Evolutionary conservation across 2,329 filamentous ascomycete genomes (phyloP).

Genomic region (Scolecobasidium constrictum): DNA sequence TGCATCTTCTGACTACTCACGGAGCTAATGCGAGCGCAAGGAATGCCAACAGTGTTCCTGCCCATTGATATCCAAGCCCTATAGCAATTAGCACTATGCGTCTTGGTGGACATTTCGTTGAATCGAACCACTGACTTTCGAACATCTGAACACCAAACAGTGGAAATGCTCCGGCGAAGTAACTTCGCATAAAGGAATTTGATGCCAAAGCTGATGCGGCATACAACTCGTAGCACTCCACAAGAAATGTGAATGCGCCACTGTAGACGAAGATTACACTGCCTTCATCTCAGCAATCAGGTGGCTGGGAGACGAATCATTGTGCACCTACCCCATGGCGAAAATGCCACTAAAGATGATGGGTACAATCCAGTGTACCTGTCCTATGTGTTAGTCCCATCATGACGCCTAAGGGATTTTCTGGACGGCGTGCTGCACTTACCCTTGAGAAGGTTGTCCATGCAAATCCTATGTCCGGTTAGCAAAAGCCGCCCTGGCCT

Average conservation of each 20-base stretch:
- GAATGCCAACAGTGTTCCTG: slow-evolving; percentile 35
- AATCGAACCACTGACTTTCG: slow-evolving; percentile 29
- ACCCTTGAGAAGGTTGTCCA: slow-evolving; percentile 70
- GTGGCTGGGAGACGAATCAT: too few relatives aligned
- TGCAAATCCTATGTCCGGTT: slow-evolving; percentile 48
- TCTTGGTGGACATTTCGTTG: slow-evolving; percentile 14
- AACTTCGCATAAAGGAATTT: slow-evolving; percentile 38
- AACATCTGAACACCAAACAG: slow-evolving; percentile 41
- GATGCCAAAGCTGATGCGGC: slow-evolving; percentile 39
- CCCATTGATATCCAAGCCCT: slow-evolving; percentile 40
- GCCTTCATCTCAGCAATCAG: too few relatives aligned
- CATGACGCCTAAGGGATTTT: too few relatives aligned
- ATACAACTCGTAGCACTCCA: slow-evolving; percentile 45
- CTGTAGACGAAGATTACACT: slow-evolving; percentile 70
- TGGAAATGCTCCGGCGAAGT: slow-evolving; percentile 37
- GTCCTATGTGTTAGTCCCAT: too few relatives aligned
- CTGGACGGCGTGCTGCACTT: too few relatives aligned
- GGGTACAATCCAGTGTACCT: slow-evolving; percentile 42
- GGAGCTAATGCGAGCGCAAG: slow-evolving; percentile 38
- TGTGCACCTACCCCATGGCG: slow-evolving; percentile 31
- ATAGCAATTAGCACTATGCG: slow-evolving; percentile 9
- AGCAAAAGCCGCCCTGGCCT: slow-evolving; percentile 14
- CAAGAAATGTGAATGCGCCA: slow-evolving; percentile 81
- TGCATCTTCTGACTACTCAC: slow-evolving; percentile 18
- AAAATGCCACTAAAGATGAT: slow-evolving; percentile 38